Conservation (phyloP, 805 yeast species). For the Peterozyma toletana region DNA sequence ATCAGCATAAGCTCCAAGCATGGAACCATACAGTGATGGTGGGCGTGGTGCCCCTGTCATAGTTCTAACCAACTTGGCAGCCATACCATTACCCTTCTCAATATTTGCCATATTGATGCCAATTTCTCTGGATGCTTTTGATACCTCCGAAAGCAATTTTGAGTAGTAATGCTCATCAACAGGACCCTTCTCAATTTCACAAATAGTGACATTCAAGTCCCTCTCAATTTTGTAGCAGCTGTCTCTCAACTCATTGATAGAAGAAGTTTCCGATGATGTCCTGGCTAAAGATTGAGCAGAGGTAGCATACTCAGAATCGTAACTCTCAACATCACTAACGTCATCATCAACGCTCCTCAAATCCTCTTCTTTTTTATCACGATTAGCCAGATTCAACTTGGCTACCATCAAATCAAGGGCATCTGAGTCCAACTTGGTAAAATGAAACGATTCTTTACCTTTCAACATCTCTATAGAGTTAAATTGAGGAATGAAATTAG, state of each 20-base stretch:
- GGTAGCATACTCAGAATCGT: slow-evolving; percentile 8
- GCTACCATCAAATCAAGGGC: slow-evolving; percentile 5
- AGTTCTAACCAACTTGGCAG: slow-evolving; percentile 31
- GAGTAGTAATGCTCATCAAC: slow-evolving; percentile 20
- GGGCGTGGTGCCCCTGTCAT: slow-evolving; percentile 30
- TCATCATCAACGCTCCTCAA: slow-evolving; percentile 4
- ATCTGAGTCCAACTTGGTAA: slow-evolving; percentile 5
- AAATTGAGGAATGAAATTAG: background rate
- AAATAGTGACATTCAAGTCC: slow-evolving; percentile 17
- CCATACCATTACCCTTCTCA: slow-evolving; percentile 27
- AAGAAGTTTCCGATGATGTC: slow-evolving; percentile 1
- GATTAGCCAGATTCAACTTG: background rate
- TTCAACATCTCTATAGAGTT: slow-evolving; percentile 9
- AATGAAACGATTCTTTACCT: slow-evolving; percentile 9
- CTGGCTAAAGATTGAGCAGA: background rate
- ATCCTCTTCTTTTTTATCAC: slow-evolving; percentile 8
- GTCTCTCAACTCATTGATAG: slow-evolving; percentile 14
- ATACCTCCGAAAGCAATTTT: slow-evolving; percentile 19
- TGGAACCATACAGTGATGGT: too few species aligned
- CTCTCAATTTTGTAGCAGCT: slow-evolving; percentile 18
- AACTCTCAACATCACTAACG: slow-evolving; percentile 9
- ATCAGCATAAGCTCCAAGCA: too few species aligned
- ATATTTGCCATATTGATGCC: slow-evolving; percentile 27
- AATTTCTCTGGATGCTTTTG: slow-evolving; percentile 23
- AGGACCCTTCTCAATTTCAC: slow-evolving; percentile 14